phyloP scores from a whole-genome alignment of 179 eudicot genomes.

The Silene vulgaris region DNA sequence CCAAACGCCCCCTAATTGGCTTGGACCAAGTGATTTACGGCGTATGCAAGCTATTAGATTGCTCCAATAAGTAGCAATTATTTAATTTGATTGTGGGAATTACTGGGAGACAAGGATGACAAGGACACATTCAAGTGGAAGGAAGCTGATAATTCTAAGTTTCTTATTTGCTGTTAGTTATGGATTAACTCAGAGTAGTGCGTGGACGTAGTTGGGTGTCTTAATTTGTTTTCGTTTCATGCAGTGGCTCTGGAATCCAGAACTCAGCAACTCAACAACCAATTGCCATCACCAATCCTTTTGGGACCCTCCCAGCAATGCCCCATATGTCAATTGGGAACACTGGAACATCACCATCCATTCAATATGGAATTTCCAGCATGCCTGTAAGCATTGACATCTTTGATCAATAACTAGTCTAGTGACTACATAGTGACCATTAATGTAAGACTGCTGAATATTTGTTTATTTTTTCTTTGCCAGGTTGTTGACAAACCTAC shows the following conservation, averaged over 20 bases:
- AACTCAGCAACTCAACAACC: conserved; percentile 51
- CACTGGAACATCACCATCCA: conserved; percentile 68
- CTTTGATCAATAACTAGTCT: conserved; percentile 5
- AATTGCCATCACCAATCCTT: conserved; percentile 68
- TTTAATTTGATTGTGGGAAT: neutral
- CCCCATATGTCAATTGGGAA: conserved; percentile 92
- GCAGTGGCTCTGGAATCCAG: conserved; percentile 55
- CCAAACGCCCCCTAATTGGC: neutral
- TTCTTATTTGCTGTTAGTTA: neutral
- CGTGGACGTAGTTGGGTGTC: neutral
- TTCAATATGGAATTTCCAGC: conserved; percentile 93
- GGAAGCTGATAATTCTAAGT: neutral
- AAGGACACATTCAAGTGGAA: no score
- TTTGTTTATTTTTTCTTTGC: conserved; percentile 11
- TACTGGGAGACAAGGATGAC: no score
- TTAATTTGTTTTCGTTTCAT: conserved; percentile 12
- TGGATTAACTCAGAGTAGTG: neutral
- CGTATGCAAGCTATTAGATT: neutral
- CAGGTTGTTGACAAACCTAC: conserved; percentile 93
- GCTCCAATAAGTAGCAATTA: neutral
- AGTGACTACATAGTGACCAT: neutral
- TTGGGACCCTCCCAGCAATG: conserved; percentile 90
- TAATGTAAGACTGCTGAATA: conserved; percentile 9
- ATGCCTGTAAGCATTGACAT: conserved; percentile 56
- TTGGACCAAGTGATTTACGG: neutral